These are phyloP conservation scores for Penicillium vulpinum DNA, from an alignment of 2,329 filamentous ascomycete species.

Conservation along the genomic window DNA sequence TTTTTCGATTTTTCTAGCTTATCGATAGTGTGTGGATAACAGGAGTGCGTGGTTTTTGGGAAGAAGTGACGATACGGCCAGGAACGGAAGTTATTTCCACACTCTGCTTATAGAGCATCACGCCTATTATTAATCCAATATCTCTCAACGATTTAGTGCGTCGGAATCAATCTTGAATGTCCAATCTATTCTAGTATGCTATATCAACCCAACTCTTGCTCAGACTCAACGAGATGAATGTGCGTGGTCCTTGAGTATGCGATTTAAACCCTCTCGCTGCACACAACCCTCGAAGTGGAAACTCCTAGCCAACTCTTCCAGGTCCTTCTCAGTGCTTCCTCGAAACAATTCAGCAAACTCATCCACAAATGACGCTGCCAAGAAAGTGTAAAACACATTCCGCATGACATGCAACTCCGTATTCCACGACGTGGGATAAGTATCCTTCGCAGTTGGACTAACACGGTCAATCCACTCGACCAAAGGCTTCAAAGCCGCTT, in stretches of 20 bases:
- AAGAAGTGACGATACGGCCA: neutral
- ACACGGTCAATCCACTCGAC: constrained; percentile 48
- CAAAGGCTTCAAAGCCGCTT: constrained; percentile 47
- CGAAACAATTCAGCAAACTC: constrained; percentile 59
- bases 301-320: constrained; percentile 56
- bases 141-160: neutral
- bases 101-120: neutral
- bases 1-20: constrained; percentile 28
- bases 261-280: constrained; percentile 54
- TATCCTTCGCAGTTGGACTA: constrained; percentile 41
- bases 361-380: constrained; percentile 54
- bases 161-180: neutral
- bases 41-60: constrained; percentile 6
- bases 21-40: constrained; percentile 28
- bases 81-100: constrained; percentile 6
- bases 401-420: constrained; percentile 53
- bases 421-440: constrained; percentile 53
- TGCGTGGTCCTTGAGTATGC: constrained; percentile 51
- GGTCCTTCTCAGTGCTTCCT: constrained; percentile 51
- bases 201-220: neutral
- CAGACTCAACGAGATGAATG: constrained; percentile 4
- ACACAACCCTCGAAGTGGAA: constrained; percentile 59
- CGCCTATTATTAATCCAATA: neutral
- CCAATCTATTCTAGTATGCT: neutral
- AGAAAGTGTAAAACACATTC: constrained; percentile 49